Evolutionary conservation across 441 rosid genomes (phyloP).

Genomic region (Daphne laureola): DNA sequence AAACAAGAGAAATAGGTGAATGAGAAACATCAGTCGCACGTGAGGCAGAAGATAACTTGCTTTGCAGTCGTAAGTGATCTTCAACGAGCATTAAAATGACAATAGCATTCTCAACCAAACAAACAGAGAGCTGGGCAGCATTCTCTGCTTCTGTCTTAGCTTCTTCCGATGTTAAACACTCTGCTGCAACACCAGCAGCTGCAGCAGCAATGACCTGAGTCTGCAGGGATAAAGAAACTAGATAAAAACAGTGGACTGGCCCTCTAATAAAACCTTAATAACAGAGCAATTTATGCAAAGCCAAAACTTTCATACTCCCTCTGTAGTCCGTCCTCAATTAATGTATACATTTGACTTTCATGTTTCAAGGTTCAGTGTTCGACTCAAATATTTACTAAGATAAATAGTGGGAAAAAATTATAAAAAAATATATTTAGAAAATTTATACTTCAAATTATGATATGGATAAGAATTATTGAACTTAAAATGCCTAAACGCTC

Average conservation of each 20-base stretch:
- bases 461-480: too few relatives aligned
- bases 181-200: constrained; percentile 99
- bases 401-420: too few relatives aligned
- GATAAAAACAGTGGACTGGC: constrained; percentile 17
- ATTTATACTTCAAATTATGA: too few relatives aligned
- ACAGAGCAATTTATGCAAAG: too few relatives aligned
- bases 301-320: too few relatives aligned
- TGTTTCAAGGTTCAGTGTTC: too few relatives aligned
- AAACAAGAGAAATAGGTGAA: constrained; percentile 74
- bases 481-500: too few relatives aligned
- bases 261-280: constrained; percentile 3
- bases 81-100: constrained; percentile 99
- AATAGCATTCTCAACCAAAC: constrained; percentile 97
- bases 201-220: constrained; percentile 99
- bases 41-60: constrained; percentile 72
- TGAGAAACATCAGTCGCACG: constrained; percentile 47
- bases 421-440: too few relatives aligned
- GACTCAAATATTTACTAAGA: too few relatives aligned
- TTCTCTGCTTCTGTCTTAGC: constrained; percentile 90
- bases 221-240: constrained; percentile 44
- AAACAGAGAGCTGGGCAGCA: constrained; percentile 99
- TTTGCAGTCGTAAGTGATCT: constrained; percentile 96
- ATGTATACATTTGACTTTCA: too few relatives aligned
- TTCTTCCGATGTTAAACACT: constrained; percentile 82
- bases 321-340: too few relatives aligned